Percentiles rank a stretch among this genome's conserved stretches.
Conservation (phyloP, 1,284 basidiomycete species). For the Sanghuangporus sanghuang region DNA sequence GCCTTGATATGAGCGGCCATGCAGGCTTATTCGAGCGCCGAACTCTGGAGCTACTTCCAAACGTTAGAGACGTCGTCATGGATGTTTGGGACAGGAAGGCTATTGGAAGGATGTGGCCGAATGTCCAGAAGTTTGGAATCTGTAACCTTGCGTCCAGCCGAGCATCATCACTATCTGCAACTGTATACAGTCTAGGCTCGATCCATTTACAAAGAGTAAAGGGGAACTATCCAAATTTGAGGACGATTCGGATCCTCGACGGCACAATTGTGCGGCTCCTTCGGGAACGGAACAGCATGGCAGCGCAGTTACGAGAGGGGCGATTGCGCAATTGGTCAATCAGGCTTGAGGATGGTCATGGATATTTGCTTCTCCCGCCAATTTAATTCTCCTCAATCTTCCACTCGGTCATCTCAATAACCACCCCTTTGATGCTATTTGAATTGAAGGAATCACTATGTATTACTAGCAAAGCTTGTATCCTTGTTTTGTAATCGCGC, state of each 20-base stretch:
- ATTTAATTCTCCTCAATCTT: background rate
- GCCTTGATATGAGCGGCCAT: background rate
- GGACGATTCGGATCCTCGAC: background rate
- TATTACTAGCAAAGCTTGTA: no score
- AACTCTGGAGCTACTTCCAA: background rate
- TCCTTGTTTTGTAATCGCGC: no score
- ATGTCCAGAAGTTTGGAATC: background rate
- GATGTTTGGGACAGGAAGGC: background rate
- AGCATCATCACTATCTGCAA: background rate
- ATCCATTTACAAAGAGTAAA: background rate
- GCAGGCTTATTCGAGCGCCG: background rate
- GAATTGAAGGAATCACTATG: no score
- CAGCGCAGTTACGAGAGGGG: background rate
- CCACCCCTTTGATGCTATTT: no score
- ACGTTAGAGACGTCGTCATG: constrained; percentile 1
- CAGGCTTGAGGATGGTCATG: background rate
- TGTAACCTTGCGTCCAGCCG: no score
- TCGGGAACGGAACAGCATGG: background rate
- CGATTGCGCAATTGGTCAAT: background rate
- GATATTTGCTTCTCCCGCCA: background rate
- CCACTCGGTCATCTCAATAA: no score
- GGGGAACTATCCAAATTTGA: background rate
- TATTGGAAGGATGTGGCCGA: background rate
- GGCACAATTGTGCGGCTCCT: background rate
- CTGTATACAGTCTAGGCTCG: background rate